Evolutionary conservation across 2,329 filamentous ascomycete genomes (phyloP).

Genomic region (Mycocentrospora acerina): DNA sequence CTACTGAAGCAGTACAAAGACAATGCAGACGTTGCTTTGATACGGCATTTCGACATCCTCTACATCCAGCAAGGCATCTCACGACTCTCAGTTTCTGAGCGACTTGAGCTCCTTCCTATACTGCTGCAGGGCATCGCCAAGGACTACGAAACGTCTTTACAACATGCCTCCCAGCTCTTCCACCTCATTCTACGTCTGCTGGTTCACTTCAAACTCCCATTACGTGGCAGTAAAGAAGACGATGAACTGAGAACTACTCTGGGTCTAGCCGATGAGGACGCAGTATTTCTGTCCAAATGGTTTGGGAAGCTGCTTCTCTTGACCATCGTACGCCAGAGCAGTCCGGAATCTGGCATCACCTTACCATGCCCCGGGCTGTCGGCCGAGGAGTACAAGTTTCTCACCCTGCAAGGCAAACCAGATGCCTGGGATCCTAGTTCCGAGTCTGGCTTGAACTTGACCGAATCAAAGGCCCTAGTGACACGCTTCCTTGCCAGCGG

Average conservation of each 20-base stretch:
- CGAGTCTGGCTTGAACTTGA: constrained; percentile 64
- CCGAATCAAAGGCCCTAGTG: constrained; percentile 69
- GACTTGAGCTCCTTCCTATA: constrained; percentile 71
- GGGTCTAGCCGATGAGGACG: constrained; percentile 70
- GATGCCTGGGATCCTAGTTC: constrained; percentile 66
- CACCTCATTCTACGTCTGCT: constrained; percentile 79
- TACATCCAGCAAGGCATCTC: constrained; percentile 85
- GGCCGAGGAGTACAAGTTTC: constrained; percentile 66
- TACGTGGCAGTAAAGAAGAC: constrained; percentile 79
- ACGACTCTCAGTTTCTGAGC: constrained; percentile 61
- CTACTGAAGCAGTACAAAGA: constrained; percentile 90
- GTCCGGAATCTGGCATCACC: constrained; percentile 40
- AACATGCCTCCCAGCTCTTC: constrained; percentile 69
- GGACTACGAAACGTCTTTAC: constrained; percentile 56
- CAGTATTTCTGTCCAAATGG: constrained; percentile 71
- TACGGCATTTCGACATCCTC: constrained; percentile 84
- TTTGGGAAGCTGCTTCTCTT: constrained; percentile 77
- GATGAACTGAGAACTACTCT: constrained; percentile 64
- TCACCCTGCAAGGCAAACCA: constrained; percentile 66
- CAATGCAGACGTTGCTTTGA: constrained; percentile 64
- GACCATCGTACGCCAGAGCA: constrained; percentile 42
- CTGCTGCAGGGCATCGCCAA: constrained; percentile 67
- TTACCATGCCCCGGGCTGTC: constrained; percentile 62
- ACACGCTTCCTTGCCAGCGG: constrained; percentile 78
- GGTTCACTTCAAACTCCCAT: constrained; percentile 69